phyloP scores from a whole-genome alignment of 345 rosid genomes.

The Rhizophora apiculata region DNA sequence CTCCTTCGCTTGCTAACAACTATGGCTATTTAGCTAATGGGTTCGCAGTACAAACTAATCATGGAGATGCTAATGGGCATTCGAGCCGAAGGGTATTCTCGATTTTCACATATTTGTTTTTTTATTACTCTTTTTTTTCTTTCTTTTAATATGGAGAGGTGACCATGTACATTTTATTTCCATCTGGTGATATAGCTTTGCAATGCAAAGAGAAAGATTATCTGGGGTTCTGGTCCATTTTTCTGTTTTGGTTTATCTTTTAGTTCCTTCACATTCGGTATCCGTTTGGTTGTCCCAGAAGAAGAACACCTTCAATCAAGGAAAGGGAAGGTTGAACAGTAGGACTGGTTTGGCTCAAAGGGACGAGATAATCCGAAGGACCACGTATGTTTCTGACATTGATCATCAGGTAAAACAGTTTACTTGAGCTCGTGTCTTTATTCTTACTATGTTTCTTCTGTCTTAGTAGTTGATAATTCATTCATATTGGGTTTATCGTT shows the following conservation, averaged over 20 bases:
- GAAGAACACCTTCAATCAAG: slow-evolving; percentile 63
- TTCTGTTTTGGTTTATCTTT: background rate
- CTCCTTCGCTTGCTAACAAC: slow-evolving; percentile 55
- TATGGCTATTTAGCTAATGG: slow-evolving; percentile 47
- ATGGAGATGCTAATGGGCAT: slow-evolving; percentile 50
- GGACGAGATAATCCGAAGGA: slow-evolving; percentile 80
- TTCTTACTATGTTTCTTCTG: background rate
- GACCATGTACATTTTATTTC: background rate
- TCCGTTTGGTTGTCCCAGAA: slow-evolving; percentile 41
- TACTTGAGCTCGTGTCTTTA: background rate
- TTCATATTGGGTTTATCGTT: slow-evolving; percentile 11
- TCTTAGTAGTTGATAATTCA: slow-evolving; percentile 3
- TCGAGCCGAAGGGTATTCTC: slow-evolving; percentile 61
- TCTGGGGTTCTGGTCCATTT: background rate
- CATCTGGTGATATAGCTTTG: background rate
- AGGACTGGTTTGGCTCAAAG: slow-evolving; percentile 89
- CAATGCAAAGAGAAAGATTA: background rate
- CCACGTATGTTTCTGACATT: slow-evolving; percentile 81
- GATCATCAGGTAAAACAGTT: slow-evolving; percentile 55
- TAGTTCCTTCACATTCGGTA: background rate
- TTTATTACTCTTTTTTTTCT: background rate
- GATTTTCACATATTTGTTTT: background rate
- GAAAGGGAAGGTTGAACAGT: slow-evolving; percentile 67
- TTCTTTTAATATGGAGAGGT: background rate
- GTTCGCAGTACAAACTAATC: slow-evolving; percentile 41